Conservation (phyloP, 345 rosid species). For the Rhodamnia rubescens region DNA sequence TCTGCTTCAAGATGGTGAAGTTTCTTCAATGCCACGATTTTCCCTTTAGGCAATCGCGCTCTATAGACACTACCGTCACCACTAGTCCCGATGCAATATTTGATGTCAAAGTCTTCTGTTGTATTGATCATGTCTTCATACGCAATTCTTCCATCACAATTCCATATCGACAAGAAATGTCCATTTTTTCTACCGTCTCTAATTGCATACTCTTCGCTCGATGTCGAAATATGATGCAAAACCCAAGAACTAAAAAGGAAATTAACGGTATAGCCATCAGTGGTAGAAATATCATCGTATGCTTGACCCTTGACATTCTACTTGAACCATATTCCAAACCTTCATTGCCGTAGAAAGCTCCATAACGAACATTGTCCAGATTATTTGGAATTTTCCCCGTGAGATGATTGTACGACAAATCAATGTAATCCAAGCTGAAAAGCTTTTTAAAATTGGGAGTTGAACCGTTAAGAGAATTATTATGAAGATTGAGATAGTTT, state of each 20-base stretch:
- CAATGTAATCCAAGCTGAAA: background rate
- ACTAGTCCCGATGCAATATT: slow-evolving; percentile 17
- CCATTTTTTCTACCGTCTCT: background rate
- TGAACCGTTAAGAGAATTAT: background rate
- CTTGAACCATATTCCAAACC: background rate
- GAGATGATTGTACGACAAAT: background rate
- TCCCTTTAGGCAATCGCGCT: background rate
- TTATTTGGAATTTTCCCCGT: background rate
- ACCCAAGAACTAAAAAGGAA: too few relatives aligned
- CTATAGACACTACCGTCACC: slow-evolving; percentile 16
- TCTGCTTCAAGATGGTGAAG: background rate
- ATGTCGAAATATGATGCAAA: too few relatives aligned
- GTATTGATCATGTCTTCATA: slow-evolving; percentile 7
- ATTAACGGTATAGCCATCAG: too few relatives aligned
- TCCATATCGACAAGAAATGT: background rate
- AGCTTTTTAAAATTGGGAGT: background rate
- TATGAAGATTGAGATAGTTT: background rate
- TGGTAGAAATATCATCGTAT: too few relatives aligned
- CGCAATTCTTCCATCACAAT: slow-evolving; percentile 11
- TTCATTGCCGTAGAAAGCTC: background rate
- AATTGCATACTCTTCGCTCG: background rate
- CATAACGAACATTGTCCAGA: too few relatives aligned
- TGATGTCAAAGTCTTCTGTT: slow-evolving; percentile 6
- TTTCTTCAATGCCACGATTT: slow-evolving; percentile 6
- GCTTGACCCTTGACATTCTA: background rate